Evolutionary conservation across 768 basidiomycete species (phyloP), one percentile per base, ranked within the genome.

Genomic region (Kwoniella dejecticola): DNA sequence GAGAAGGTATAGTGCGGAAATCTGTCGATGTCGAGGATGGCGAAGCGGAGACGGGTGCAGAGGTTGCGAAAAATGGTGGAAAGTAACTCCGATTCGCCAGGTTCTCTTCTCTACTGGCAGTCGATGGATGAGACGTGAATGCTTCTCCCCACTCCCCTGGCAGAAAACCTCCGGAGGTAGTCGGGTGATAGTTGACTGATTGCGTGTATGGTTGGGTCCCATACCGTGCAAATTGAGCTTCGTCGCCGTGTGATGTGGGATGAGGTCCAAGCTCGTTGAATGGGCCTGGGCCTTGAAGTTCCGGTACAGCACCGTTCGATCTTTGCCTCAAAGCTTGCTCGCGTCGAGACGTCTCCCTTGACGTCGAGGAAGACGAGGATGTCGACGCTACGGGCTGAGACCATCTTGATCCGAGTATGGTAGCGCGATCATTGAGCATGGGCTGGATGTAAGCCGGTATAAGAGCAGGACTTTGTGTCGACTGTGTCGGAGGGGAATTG

Each of bases 1-100:
- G 52, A 10, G 42, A 60, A n/a, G 59, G 59, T 8, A 60, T 27
- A 10, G 59, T 50, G 2, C 59, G 49, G 41, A 60, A 45, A 30
- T 60, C 59, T 7, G 50, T 44, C 10, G 46, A 2, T 29, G 24
- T 38, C 19, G 30, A 24, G 15, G 49, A 23, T 15, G 42, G 38
- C 26, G 47, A 41, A 3, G 33, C 46, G 11, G 48, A 3, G 23
- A 5, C 38, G 26, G 3, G 31, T 17, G 40, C n/a, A 3, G 45
- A 19, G 23, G 44, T 31, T 3, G 42, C 21, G n/a, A 17, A 23
- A 12, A 4, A 27, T 30, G 27, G 26, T 44, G 49, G 40, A 40
- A 36, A 31, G 29, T 7, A 42, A 26, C 42, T 44, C 33, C 30
- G 27, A 30, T 10, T 17, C 21, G 48, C 12, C 15, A 27, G 27